Conservation (phyloP, 352 stramenopile genomes). For the Phytophthora pini region DNA sequence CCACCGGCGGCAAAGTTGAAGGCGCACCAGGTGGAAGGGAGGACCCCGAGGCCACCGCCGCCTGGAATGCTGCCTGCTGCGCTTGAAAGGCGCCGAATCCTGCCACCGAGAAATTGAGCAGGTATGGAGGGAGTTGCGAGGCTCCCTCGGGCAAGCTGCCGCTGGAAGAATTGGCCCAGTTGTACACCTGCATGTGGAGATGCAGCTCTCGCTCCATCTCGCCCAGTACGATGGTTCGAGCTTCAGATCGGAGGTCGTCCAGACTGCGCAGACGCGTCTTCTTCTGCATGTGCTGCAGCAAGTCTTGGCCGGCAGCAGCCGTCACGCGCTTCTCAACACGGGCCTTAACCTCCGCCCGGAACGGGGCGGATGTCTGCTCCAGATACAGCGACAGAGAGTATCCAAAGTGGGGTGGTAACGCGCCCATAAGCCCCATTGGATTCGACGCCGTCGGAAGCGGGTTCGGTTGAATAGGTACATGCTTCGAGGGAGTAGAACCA, state of each 20-base stretch:
- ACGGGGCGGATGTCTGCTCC: conserved; percentile 73
- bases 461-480: conserved; percentile 82
- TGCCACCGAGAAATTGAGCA: conserved; percentile 63
- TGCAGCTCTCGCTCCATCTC: conserved; percentile 82
- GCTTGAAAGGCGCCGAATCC: conserved; percentile 68
- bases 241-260: conserved; percentile 70
- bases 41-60: conserved; percentile 32
- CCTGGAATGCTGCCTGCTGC: conserved; percentile 58
- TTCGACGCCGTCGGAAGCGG: conserved; percentile 76
- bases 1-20: conserved; percentile 28
- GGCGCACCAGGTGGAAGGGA: conserved; percentile 27
- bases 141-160: conserved; percentile 28
- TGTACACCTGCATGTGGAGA: conserved; percentile 74
- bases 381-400: conserved; percentile 74
- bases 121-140: conserved; percentile 55
- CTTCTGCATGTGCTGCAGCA: conserved; percentile 87
- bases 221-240: conserved; percentile 61
- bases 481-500: conserved; percentile 38
- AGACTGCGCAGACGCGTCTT: conserved; percentile 79
- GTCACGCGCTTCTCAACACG: conserved; percentile 84
- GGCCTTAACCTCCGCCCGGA: conserved; percentile 72
- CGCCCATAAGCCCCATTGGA: conserved; percentile 64
- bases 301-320: conserved; percentile 67
- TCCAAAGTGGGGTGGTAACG: conserved; percentile 63
- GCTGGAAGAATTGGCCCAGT: conserved; percentile 49